phyloP scores from a whole-genome alignment of 2,329 filamentous ascomycete species.

The Paecilomyces formosus region DNA sequence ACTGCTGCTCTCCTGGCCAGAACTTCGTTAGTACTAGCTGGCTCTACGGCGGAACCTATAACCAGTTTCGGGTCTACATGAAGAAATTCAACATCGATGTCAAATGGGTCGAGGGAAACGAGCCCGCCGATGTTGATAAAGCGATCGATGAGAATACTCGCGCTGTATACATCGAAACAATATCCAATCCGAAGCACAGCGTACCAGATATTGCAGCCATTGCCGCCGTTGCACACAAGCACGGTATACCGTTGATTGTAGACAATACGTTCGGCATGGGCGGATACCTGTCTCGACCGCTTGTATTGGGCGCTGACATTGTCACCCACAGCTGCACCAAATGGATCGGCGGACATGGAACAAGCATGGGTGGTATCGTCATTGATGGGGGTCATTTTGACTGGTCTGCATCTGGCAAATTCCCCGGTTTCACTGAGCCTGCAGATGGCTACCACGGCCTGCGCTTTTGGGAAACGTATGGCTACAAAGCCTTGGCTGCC shows the following conservation, averaged over 20 bases:
- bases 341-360: slow-evolving; percentile 89
- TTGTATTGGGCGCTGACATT: slow-evolving; percentile 80
- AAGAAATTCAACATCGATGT: slow-evolving; percentile 29
- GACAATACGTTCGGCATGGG: slow-evolving; percentile 89
- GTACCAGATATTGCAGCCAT: slow-evolving; percentile 79
- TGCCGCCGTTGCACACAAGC: slow-evolving; percentile 62
- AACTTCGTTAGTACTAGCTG: slow-evolving; percentile 81
- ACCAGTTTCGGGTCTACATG: slow-evolving; percentile 74
- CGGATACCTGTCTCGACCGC: slow-evolving; percentile 73
- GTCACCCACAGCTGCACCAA: slow-evolving; percentile 85
- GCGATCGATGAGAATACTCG: slow-evolving; percentile 84
- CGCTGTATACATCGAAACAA: slow-evolving; percentile 77
- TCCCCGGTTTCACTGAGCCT: slow-evolving; percentile 82
- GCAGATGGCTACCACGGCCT: slow-evolving; percentile 82
- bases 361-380: slow-evolving; percentile 73
- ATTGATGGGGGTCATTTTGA: slow-evolving; percentile 81
- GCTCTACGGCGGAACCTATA: slow-evolving; percentile 83
- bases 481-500: slow-evolving; percentile 68
- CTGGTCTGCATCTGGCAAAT: slow-evolving; percentile 73
- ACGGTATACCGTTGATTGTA: slow-evolving; percentile 54
- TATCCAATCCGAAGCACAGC: slow-evolving; percentile 84
- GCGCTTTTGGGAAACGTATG: slow-evolving; percentile 87
- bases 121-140: slow-evolving; percentile 63
- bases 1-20: slow-evolving; percentile 69
- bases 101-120: slow-evolving; percentile 55